A percentile compares a stretch with the other conserved stretches of the same genome.
phyloP scores from a whole-genome alignment of 2,329 filamentous ascomycete genomes.

The Xylariales sp. region DNA sequence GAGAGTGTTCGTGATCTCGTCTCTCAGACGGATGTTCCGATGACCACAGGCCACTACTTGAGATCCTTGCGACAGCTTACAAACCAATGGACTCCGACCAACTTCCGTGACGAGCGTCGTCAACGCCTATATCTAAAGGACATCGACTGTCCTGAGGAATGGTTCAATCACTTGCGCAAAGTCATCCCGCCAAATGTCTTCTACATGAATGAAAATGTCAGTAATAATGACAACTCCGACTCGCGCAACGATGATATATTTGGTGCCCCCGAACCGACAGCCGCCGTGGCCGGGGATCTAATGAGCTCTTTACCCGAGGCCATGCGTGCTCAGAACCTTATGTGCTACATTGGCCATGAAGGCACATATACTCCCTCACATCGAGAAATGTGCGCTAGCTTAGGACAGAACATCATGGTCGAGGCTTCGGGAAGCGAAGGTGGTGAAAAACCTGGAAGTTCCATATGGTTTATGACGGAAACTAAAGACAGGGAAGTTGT shows the following conservation, averaged over 20 bases:
- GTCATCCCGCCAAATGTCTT: constrained; percentile 79
- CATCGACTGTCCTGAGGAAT: constrained; percentile 87
- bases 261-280: constrained; percentile 46
- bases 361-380: constrained; percentile 95
- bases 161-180: constrained; percentile 74
- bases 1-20: constrained; percentile 82
- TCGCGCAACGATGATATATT: constrained; percentile 37
- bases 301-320: constrained; percentile 86
- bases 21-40: constrained; percentile 67
- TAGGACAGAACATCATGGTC: constrained; percentile 98
- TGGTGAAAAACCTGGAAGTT: constrained; percentile 79
- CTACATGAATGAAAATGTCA: constrained; percentile 80
- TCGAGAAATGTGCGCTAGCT: constrained; percentile 93
- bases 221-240: constrained; percentile 18
- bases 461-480: constrained; percentile 99
- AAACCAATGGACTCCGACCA: constrained; percentile 72
- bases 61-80: constrained; percentile 80
- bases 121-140: constrained; percentile 95
- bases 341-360: constrained; percentile 98
- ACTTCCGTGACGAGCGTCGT: constrained; percentile 72
- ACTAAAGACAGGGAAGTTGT: constrained; percentile 87
- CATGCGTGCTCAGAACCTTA: constrained; percentile 93
- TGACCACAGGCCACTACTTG: constrained; percentile 87
- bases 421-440: constrained; percentile 72
- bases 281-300: constrained; percentile 77